Percentiles rank a stretch among this genome's conserved stretches.
phyloP scores from a whole-genome alignment of 192 early-diverging fungal species.

The Backusella morwellensis region DNA sequence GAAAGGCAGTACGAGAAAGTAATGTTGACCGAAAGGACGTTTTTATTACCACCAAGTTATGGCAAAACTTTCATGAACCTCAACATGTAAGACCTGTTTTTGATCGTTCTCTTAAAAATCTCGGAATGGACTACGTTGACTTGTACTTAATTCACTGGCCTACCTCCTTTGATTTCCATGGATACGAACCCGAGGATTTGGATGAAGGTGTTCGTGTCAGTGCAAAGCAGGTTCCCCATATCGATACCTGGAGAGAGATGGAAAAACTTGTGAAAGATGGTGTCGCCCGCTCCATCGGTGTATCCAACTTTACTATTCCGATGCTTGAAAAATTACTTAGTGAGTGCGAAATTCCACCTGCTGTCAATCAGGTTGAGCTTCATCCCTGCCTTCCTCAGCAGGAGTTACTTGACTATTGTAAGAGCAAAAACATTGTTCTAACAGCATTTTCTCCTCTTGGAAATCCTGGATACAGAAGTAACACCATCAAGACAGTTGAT shows the following conservation, averaged over 20 bases:
- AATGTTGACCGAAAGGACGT: conserved; percentile 58
- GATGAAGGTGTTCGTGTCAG: conserved; percentile 27
- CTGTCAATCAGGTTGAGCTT: conserved; percentile 59
- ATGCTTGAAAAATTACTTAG: conserved; percentile 60
- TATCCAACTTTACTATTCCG: conserved; percentile 67
- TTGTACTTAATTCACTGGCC: conserved; percentile 90
- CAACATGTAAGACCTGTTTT: conserved; percentile 61
- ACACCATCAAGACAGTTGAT: conserved; percentile 11
- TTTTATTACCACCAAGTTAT: conserved; percentile 62
- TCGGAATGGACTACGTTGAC: conserved; percentile 77
- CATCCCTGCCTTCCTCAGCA: conserved; percentile 57
- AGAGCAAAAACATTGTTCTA: conserved; percentile 55
- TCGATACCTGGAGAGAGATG: conserved; percentile 73
- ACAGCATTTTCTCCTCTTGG: conserved; percentile 79
- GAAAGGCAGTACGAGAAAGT: conserved; percentile 51
- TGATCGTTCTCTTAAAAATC: conserved; percentile 67
- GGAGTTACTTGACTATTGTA: conserved; percentile 63
- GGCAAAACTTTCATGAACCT: conserved; percentile 48
- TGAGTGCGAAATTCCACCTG: conserved; percentile 62
- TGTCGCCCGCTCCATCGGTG: conserved; percentile 69
- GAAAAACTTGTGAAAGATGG: conserved; percentile 64
- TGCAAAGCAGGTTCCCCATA: conserved; percentile 40
- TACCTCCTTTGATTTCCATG: conserved; percentile 46
- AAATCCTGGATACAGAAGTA: conserved; percentile 19
- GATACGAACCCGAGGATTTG: conserved; percentile 16